Base-by-base conservation (phyloP, 495 filamentous ascomycete genomes). In the Talaromyces thailandensis region DNA sequence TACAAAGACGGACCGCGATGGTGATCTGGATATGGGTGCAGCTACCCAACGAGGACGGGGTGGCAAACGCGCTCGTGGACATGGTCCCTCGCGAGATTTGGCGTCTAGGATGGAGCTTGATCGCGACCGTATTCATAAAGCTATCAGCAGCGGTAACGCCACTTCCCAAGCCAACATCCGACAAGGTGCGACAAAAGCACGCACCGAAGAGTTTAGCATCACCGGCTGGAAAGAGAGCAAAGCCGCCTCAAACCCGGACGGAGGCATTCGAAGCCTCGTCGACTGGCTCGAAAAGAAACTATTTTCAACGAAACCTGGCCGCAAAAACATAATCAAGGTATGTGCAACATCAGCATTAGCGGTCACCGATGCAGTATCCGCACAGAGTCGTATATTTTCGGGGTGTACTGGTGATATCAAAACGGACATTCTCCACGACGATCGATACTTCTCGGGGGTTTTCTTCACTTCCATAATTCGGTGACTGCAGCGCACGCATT, bases 211-310 rank as follows among this genome's bases (percentile, higher is more conserved):
- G 3, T 72, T 92, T 43, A 82, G 75, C 60, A 79, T 96, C 56
- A 77, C 76, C 35, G 92, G 92, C 48, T 87, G 92, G 78, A 85
- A 82, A 64, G 73, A 86, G 18, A 96, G 89, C 79, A 94, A 91
- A 67, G 90, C 85, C 3, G 80, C 84, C 6, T 73, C 70, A 21
- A 88, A 90, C 67, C 70, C 77, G 24, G 91, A 91, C 61, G 89
- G 88, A 16, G 90, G 90, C 56, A 73, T 89, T 31, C 82, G 84
- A 65, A 82, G 82, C 58, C 80, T 96, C 32, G 72, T 93, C 53
- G 78, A 76, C 56, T 98, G 93, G 74, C 80, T 97, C 62, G 92
- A 97, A 77, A 83, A 88, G 69, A 94, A 93, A 75, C 81, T 85
- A 62, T 80, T 78, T 62, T 29, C 68, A 37, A 50, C 66, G 72